Base-by-base conservation (phyloP, 1,284 basidiomycete genomes). In the Puccinia brachypodii region DNA sequence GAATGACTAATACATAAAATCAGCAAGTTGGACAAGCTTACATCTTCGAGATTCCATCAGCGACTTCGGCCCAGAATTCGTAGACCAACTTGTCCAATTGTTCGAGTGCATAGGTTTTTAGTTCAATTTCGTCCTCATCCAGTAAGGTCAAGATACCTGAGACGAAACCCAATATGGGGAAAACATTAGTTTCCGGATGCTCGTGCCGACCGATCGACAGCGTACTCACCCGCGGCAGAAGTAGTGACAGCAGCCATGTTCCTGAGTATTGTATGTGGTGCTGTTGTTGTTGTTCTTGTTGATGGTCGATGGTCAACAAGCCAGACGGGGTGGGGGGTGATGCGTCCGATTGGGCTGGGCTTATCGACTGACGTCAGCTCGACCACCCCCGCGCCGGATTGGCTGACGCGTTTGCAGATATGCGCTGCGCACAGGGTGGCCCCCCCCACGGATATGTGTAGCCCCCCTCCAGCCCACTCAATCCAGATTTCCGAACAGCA, bases 41-140 rank as follows among this genome's bases (percentile, higher is more conserved):
- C 95, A 98, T 94, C 83, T 91, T 89, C 53, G 93, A 90, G 84
- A 98, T 92, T 86, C 94, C 91, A 87, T 98, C 96, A 85, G 94
- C 95, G 86, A 98, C 96, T 89, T 98, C 96, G 76, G 95, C 92
- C 95, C 96, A 98, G 88, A 97, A 97, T 85, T 94, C 92, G 60
- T 94, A 91, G 11, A 98, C 94, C 76, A 97, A 90, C 33, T 90
- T 88, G 85, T 92, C 92, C 81, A 98, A 89, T 78, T 92, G 90
- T 82, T 91, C 90, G 84, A 98, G 91, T 28, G 96, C 96, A 89
- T 96, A 92, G 84, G 94, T 91, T 85, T 95, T 93, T 86, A 98
- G 92, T 73, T 92, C 88, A 47, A 92, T 89, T 84, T 96, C 94
- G 78, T 94, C 92, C 87, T 97, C 94, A 53, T 91, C 91, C 40